Conservation (phyloP, 2,329 filamentous ascomycete species). For the Metarhizium guizhouense region DNA sequence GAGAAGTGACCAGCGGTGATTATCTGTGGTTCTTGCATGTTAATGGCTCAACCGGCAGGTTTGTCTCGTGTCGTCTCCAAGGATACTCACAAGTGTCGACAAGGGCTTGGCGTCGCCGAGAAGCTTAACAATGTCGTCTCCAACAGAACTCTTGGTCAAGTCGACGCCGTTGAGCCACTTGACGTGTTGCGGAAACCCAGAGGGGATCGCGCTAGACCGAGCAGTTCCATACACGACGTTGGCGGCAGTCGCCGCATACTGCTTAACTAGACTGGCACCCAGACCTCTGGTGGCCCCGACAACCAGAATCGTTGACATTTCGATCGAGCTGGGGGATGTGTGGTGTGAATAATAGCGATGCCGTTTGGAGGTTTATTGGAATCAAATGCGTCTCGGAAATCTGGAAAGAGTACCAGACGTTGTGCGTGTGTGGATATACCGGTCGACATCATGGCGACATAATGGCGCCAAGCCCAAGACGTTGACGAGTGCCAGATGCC, state of each 20-base stretch:
- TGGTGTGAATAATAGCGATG: no score
- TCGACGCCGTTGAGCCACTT: slow-evolving; percentile 53
- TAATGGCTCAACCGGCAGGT: neutral
- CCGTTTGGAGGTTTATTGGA: no score
- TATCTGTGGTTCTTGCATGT: slow-evolving; percentile 31
- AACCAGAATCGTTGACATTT: slow-evolving; percentile 46
- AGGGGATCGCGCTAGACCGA: slow-evolving; percentile 35
- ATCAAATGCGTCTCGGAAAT: no score
- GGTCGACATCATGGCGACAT: no score
- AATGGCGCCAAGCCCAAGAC: no score
- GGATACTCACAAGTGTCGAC: slow-evolving; percentile 31
- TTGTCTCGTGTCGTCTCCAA: no score
- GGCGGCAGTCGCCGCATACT: slow-evolving; percentile 40
- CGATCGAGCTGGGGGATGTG: neutral
- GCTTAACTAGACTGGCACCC: slow-evolving; percentile 50
- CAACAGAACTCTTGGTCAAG: slow-evolving; percentile 38
- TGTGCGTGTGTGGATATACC: no score
- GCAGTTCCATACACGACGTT: slow-evolving; percentile 52
- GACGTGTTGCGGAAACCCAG: slow-evolving; percentile 32
- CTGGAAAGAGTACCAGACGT: no score
- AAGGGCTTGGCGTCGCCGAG: slow-evolving; percentile 29
- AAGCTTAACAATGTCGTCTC: slow-evolving; percentile 35
- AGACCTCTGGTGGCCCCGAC: slow-evolving; percentile 62
- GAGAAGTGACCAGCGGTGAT: slow-evolving; percentile 63
- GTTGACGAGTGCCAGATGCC: no score